Conservation (phyloP, 2,329 filamentous ascomycete genomes). For the Fonsecaea pugnacius region DNA sequence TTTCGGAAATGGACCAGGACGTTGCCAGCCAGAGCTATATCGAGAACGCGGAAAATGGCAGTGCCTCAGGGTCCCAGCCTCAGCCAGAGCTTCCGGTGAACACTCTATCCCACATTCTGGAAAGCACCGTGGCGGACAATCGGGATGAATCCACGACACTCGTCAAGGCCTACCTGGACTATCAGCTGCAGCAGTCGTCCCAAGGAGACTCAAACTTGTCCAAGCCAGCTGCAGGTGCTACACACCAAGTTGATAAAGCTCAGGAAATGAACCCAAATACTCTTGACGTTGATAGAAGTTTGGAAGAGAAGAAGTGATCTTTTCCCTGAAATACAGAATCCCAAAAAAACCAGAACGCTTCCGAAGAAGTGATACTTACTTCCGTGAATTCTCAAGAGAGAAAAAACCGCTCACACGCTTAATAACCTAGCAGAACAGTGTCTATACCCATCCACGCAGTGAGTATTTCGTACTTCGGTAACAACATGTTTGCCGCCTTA, state of each 20-base stretch:
- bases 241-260: background rate
- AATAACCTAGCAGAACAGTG: too few relatives aligned
- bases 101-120: constrained; percentile 6
- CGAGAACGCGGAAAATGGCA: background rate
- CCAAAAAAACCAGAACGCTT: too few relatives aligned
- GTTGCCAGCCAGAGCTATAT: background rate
- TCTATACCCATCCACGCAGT: too few relatives aligned
- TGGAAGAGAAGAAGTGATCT: background rate
- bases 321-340: background rate
- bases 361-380: background rate
- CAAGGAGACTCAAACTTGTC: background rate
- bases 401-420: background rate
- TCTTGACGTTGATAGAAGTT: background rate
- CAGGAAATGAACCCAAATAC: background rate
- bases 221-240: background rate
- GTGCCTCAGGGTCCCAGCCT: background rate
- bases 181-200: constrained; percentile 8
- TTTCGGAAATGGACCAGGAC: background rate
- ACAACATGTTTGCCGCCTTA: too few relatives aligned
- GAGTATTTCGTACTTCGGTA: too few relatives aligned
- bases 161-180: constrained; percentile 19
- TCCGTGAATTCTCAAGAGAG: background rate
- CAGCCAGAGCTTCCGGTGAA: background rate
- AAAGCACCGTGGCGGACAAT: background rate
- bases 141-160: constrained; percentile 1